Conservation (phyloP, 495 filamentous ascomycete species). For the Haplographium delicatum region DNA sequence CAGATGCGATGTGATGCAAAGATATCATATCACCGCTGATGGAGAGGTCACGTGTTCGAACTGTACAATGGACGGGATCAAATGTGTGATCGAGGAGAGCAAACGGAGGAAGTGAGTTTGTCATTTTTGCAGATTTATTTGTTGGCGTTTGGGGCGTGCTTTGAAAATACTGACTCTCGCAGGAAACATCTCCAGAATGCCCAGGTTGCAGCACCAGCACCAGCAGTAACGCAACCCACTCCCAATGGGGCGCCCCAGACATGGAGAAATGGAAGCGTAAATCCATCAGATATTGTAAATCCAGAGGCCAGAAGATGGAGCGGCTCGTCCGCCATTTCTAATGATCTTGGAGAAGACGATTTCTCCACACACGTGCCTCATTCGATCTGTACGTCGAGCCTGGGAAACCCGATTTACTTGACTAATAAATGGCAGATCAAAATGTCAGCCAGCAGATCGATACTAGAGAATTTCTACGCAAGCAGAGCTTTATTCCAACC, state of each 20-base stretch:
- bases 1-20: conserved; percentile 77
- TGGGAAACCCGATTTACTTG: neutral
- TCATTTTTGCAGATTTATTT: neutral
- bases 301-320: conserved; percentile 24
- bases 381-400: conserved; percentile 25
- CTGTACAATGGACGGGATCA: conserved; percentile 81
- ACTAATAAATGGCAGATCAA: conserved; percentile 16
- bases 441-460: conserved; percentile 18
- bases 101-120: conserved; percentile 78
- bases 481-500: conserved; percentile 3
- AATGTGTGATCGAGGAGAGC: conserved; percentile 86
- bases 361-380: conserved; percentile 50
- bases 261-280: conserved; percentile 26
- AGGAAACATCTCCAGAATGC: conserved; percentile 29
- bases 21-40: conserved; percentile 38
- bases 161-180: no score
- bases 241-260: conserved; percentile 13
- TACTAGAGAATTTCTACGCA: conserved; percentile 13
- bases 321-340: conserved; percentile 26
- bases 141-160: neutral
- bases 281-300: conserved; percentile 26
- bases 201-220: conserved; percentile 17
- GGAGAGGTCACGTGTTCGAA: conserved; percentile 84
- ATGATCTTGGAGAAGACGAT: conserved; percentile 22
- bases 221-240: conserved; percentile 12